Evolutionary conservation across 805 yeast genomes (phyloP).

Genomic region (Zygoascus ofunaensis): DNA sequence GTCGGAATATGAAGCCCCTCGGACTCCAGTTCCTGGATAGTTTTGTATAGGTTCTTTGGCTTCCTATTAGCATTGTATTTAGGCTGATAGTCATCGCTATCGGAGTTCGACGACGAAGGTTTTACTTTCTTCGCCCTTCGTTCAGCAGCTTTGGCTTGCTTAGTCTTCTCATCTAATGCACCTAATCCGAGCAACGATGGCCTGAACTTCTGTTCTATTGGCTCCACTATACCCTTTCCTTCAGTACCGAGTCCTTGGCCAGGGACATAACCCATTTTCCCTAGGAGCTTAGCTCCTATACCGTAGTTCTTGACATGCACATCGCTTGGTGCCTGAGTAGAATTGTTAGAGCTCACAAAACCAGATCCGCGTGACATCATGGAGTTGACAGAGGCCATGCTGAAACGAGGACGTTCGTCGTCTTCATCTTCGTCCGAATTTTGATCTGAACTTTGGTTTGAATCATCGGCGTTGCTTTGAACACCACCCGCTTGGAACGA

Average conservation of each 20-base stretch:
- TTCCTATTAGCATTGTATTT: constrained; percentile 1
- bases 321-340: neutral
- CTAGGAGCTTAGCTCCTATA: constrained; percentile 69
- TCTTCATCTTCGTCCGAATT: neutral
- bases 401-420: neutral
- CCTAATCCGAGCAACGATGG: constrained; percentile 72
- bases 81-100: constrained; percentile 11
- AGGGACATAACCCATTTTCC: constrained; percentile 76
- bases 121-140: constrained; percentile 11
- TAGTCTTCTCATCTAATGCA: constrained; percentile 38
- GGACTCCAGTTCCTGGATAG: constrained; percentile 24
- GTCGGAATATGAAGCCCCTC: constrained; percentile 24
- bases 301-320: constrained; percentile 43
- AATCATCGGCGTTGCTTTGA: neutral
- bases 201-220: constrained; percentile 61
- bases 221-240: constrained; percentile 68
- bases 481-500: neutral
- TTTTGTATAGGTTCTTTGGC: constrained; percentile 18
- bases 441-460: neutral
- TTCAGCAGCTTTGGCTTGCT: constrained; percentile 13
- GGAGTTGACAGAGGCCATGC: neutral
- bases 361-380: neutral
- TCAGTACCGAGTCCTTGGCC: constrained; percentile 80
- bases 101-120: constrained; percentile 12
- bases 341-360: neutral